Evolutionary conservation across 768 basidiomycete species (phyloP).

Genomic region (Mycena epipterygia): DNA sequence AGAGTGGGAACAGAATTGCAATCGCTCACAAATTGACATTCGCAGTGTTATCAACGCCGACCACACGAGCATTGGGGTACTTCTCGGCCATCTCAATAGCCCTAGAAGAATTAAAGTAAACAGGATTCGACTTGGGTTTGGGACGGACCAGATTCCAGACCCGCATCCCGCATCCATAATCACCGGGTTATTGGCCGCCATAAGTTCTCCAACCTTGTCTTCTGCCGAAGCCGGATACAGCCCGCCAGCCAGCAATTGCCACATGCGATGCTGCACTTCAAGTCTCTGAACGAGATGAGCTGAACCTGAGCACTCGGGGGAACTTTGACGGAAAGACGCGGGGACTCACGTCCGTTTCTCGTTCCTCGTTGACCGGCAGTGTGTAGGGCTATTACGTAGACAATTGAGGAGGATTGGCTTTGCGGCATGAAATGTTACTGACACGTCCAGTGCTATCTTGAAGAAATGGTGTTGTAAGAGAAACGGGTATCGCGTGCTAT

Average conservation of each 20-base stretch:
- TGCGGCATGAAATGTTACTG: too few relatives aligned
- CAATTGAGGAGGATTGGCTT: too few relatives aligned
- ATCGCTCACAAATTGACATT: constrained; percentile 31
- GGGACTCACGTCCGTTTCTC: neutral
- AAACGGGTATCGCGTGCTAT: too few relatives aligned
- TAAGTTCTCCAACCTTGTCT: constrained; percentile 30
- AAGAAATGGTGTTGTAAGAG: too few relatives aligned
- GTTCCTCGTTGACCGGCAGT: neutral
- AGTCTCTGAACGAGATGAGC: constrained; percentile 34
- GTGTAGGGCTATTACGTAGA: too few relatives aligned
- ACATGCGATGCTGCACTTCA: constrained; percentile 42
- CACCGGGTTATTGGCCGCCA: constrained; percentile 25
- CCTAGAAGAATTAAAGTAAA: constrained; percentile 34
- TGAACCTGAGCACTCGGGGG: too few relatives aligned
- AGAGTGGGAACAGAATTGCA: neutral
- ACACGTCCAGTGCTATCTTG: too few relatives aligned
- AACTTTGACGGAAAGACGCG: neutral
- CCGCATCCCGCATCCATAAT: constrained; percentile 47
- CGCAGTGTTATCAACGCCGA: constrained; percentile 44
- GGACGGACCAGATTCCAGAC: constrained; percentile 45
- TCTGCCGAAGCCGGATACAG: constrained; percentile 39
- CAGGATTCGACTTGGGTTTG: neutral
- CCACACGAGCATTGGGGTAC: constrained; percentile 39
- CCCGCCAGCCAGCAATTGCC: constrained; percentile 41
- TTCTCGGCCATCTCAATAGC: constrained; percentile 42